Evolutionary conservation across 345 rosid species (phyloP).

Genomic region (Aquilaria sinensis): DNA sequence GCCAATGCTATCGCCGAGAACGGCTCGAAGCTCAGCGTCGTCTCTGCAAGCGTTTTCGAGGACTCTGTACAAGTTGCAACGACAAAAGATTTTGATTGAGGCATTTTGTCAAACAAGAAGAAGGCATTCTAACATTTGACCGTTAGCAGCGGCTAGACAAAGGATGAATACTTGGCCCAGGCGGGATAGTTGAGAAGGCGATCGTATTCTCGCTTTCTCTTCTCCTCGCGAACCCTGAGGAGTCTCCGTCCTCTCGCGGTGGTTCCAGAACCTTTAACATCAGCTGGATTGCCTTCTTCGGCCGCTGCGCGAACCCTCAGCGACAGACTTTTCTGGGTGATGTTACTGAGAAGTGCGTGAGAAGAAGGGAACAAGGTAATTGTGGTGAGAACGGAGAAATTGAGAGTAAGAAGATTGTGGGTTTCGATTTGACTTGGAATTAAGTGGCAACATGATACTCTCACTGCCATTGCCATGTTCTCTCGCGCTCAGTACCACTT

Average conservation of each 20-base stretch:
- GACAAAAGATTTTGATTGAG: conserved; percentile 1
- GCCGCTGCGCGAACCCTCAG: background rate
- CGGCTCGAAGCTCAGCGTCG: conserved; percentile 77
- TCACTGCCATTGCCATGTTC: conserved; percentile 3
- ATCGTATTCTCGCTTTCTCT: conserved; percentile 75
- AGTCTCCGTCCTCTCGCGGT: conserved; percentile 87
- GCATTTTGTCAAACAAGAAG: conserved; percentile 25
- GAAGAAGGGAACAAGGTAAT: background rate
- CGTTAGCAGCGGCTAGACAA: background rate
- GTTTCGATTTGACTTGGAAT: background rate
- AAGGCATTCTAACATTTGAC: background rate
- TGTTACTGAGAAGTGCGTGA: background rate
- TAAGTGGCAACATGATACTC: background rate
- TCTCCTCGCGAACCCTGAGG: conserved; percentile 75
- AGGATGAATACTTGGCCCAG: conserved; percentile 63
- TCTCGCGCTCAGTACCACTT: too few relatives aligned
- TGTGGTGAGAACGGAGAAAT: background rate
- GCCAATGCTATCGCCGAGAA: conserved; percentile 90
- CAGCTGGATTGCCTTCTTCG: background rate
- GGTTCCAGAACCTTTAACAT: conserved; percentile 60
- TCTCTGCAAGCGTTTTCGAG: conserved; percentile 71
- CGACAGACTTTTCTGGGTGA: background rate
- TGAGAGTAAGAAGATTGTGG: conserved; percentile 3
- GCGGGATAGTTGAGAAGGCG: conserved; percentile 72
- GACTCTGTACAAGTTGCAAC: conserved; percentile 34